Base-by-base conservation (phyloP, 2,329 filamentous ascomycete species). In the Metarhizium robertsii region DNA sequence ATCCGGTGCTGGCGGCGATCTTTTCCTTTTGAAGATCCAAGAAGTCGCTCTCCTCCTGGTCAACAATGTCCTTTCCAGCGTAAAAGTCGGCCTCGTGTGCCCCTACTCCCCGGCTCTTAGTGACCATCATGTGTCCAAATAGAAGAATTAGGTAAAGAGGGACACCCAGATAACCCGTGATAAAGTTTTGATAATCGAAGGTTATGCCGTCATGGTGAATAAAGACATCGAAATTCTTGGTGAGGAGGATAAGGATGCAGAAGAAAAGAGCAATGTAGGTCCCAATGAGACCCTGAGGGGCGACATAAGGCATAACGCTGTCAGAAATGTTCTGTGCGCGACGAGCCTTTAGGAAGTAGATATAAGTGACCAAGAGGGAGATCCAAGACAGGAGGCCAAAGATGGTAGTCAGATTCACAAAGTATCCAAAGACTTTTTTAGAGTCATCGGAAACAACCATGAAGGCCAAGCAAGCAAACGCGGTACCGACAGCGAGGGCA, bases 181-280 rank as follows among this genome's bases (percentile, higher is more conserved):
- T 81, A 71, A 92, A 91, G 64, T 80, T 85, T 75, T 87, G 84
- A 75, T 87, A 87, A 69, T 87, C 81, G 61, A 88, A 88, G 52
- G 75, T 74, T 53, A 76, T 77, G 55, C 68, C 62, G 62, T 71
- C 77, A 75, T 61, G 73, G 65, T 62, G 67, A 59, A 82, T 75
- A 69, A 94, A 94, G 57, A 87, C 85, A 55, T 81, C 77, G 71
- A 84, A 94, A 76, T 90, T 92, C 79, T 94, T 95, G 65, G 89
- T 92, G 53, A 95, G 66, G 2, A 86, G 81, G 58, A 94, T 87
- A 38, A 94, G 66, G 64, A 79, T 77, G 71, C 87, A 90, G 72
- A 90, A 85, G 65, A 76, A 73, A 2, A 94, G 76, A 0, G 86
- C 86, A 57, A 75, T 73, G 65, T 83, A 83, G 0, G 85, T 90